Evolutionary conservation across 768 basidiomycete genomes (phyloP), one percentile per base, ranked within the genome.

Genomic region (Hericium alpestre): DNA sequence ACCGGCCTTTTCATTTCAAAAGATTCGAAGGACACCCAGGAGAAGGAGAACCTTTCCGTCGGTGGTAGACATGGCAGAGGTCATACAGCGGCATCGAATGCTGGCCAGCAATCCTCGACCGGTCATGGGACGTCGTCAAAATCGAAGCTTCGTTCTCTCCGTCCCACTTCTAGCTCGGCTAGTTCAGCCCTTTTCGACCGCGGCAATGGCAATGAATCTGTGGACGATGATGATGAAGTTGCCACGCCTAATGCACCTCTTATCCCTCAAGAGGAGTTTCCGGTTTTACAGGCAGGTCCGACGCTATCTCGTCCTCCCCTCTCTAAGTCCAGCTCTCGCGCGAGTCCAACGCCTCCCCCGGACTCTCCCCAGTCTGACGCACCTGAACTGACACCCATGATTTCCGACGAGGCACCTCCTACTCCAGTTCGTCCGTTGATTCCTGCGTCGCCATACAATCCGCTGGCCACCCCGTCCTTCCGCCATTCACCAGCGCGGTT

Each of bases 401-500:
- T 47, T 22, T n/a, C 40, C 38, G 39, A 25, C 40, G 57, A 59
- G 1, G 46, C 60, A 2, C 67, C 71, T 32, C 72, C 71, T 5
- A 59, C 57, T 9, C 55, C 62, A n/a, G 64, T 59, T 8, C 62
- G 66, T 15, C 58, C 63, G 27, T 56, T 65, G 8, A 71, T 83
- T 50, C 82, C 84, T 8, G 74, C 81, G 63, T 89, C 88, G 5
- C 88, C 88, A 2, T 90, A 90, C 58, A 79, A 90, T 65, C 88
- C 88, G 38, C 75, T 80, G 13, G 72, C 79, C 38, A 88, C 88
- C 0, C 88, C 88, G 0, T 79, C 86, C 4, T 90, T 90, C 68
- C 81, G 85, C 40, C 87, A 90, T 68, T 87, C 86, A 10, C 84
- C 86, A 16, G 79, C 83, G 0, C 84, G 81, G 10, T 79, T 84